phyloP scores from a whole-genome alignment of 176 grass and related monocot species.

The Oryza longistaminata region DNA sequence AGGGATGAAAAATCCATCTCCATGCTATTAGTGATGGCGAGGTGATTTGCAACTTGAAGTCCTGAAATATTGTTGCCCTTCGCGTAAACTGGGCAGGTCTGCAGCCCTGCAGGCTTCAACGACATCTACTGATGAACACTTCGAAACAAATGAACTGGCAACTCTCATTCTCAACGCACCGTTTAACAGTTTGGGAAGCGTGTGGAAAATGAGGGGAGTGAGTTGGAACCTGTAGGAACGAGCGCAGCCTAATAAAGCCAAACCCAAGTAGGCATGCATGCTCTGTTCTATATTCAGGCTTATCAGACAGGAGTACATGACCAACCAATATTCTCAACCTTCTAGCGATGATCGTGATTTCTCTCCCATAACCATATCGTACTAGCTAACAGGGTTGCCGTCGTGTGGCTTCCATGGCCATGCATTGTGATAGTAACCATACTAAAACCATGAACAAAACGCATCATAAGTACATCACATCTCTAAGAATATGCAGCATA shows the following conservation, averaged over 20 bases:
- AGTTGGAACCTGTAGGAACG: too few species aligned
- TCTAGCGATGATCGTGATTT: not conserved
- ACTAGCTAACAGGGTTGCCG: not conserved
- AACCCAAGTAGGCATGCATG: not conserved
- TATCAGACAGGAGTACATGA: not conserved
- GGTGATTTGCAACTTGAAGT: not conserved
- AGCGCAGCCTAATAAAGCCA: too few species aligned
- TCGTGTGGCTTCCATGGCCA: not conserved
- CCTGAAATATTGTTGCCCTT: too few species aligned
- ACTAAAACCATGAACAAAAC: not conserved
- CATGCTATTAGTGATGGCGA: not conserved
- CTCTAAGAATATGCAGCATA: not conserved
- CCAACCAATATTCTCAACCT: not conserved
- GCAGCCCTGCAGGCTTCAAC: not conserved
- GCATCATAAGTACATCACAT: not conserved
- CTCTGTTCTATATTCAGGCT: not conserved
- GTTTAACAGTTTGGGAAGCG: too few species aligned
- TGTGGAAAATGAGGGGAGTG: too few species aligned
- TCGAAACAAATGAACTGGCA: not conserved
- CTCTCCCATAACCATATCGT: not conserved
- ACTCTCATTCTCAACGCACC: too few species aligned
- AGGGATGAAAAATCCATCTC: too few species aligned
- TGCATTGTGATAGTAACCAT: slow-evolving; percentile 6
- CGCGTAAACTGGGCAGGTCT: not conserved
- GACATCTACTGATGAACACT: not conserved